Conservation (phyloP, 2,329 filamentous ascomycete species). For the Penicillium decumbens region DNA sequence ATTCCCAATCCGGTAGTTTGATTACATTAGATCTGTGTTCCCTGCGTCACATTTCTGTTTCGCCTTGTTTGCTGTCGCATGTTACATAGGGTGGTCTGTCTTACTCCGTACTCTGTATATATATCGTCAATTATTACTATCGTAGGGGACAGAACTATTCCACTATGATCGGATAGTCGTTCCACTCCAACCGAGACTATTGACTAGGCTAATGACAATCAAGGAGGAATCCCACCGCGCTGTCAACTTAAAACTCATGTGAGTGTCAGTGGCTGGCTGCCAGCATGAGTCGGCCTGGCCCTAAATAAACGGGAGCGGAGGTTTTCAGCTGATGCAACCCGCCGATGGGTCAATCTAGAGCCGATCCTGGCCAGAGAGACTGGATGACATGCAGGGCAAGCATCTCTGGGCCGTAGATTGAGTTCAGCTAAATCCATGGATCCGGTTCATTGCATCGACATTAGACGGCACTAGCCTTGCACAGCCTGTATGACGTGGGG, state of each 20-base stretch:
- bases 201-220: neutral
- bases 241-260: neutral
- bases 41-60: slow-evolving; percentile 1
- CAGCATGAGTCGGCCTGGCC: neutral
- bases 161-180: neutral
- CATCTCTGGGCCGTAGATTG: slow-evolving; percentile 5
- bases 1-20: slow-evolving; percentile 24
- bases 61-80: neutral
- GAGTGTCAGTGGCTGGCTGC: neutral
- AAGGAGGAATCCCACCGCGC: neutral
- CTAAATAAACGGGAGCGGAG: neutral
- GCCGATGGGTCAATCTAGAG: neutral
- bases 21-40: slow-evolving; percentile 8
- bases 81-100: neutral
- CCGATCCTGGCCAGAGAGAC: slow-evolving; percentile 2
- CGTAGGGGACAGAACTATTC: neutral
- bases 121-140: neutral
- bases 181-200: neutral
- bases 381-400: slow-evolving; percentile 12
- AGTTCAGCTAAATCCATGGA: slow-evolving; percentile 17
- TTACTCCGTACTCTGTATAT: too few relatives aligned
- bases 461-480: neutral
- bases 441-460: neutral
- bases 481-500: slow-evolving; percentile 21
- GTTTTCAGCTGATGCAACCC: neutral